Conservation (phyloP, 345 rosid species). For the Jatropha curcas region DNA sequence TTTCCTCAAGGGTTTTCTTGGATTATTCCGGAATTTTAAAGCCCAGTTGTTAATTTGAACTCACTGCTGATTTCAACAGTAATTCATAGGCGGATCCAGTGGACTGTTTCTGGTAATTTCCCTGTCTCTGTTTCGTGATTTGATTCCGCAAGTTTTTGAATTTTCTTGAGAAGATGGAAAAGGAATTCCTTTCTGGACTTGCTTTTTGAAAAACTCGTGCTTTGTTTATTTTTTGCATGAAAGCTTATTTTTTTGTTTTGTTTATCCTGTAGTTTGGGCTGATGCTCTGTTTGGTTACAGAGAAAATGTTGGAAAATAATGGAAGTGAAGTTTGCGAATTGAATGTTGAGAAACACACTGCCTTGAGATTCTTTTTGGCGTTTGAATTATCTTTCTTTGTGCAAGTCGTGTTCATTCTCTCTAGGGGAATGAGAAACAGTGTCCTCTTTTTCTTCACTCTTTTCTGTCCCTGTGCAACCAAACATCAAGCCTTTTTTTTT, state of each 20-base stretch:
- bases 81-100: conserved; percentile 19
- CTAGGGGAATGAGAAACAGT: not conserved
- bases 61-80: conserved; percentile 20
- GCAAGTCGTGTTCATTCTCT: not conserved
- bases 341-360: not conserved
- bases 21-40: conserved; percentile 24
- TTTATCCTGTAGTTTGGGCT: not conserved
- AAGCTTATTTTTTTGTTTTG: conserved; percentile 3
- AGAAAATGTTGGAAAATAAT: conserved; percentile 8
- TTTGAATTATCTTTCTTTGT: not conserved
- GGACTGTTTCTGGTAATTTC: conserved; percentile 41
- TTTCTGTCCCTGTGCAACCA: not conserved
- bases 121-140: conserved; percentile 17
- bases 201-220: not conserved
- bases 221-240: not conserved
- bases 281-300: conserved; percentile 5
- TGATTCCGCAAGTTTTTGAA: conserved; percentile 5
- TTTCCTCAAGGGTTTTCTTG: conserved; percentile 27
- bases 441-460: not conserved
- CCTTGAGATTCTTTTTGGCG: not conserved
- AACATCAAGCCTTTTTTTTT: not conserved
- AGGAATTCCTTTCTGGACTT: not conserved
- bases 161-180: not conserved
- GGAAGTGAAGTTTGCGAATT: not conserved
- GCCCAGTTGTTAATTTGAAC: conserved; percentile 34